phyloP scores from a whole-genome alignment of 2,329 filamentous ascomycete genomes.

The Curvularia hawaiiensis region DNA sequence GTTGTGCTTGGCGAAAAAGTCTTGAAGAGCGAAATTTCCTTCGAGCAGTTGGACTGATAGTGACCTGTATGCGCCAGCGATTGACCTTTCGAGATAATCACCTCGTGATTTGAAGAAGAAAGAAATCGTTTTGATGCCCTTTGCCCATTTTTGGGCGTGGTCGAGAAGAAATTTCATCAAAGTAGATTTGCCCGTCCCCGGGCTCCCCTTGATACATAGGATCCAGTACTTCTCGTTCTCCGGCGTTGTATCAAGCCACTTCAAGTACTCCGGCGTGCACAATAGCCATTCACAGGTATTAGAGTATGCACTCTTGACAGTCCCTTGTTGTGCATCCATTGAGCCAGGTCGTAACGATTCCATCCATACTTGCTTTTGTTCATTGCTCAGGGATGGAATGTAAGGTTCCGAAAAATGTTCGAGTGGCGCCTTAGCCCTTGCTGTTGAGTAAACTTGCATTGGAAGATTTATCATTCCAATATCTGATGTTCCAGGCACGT shows the following conservation, averaged over 20 bases:
- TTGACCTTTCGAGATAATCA: constrained; percentile 26
- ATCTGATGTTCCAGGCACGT: too few species aligned
- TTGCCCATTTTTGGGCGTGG: constrained; percentile 15
- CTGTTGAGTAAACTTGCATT: too few species aligned
- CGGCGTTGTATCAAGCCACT: constrained; percentile 45
- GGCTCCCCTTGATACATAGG: constrained; percentile 54
- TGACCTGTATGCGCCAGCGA: constrained; percentile 31
- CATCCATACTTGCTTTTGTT: constrained; percentile 15
- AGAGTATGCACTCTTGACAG: constrained; percentile 45
- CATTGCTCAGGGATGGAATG: too few species aligned
- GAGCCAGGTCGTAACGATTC: constrained; percentile 47
- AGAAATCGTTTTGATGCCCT: constrained; percentile 9
- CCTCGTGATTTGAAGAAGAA: constrained; percentile 40
- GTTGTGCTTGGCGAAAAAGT: constrained; percentile 5
- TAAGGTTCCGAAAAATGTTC: too few species aligned
- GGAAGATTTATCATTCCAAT: too few species aligned
- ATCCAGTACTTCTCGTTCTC: constrained; percentile 45
- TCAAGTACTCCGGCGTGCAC: constrained; percentile 36
- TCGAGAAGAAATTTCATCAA: constrained; percentile 46
- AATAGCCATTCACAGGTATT: constrained; percentile 53
- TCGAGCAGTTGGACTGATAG: constrained; percentile 35
- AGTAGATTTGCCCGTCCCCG: constrained; percentile 50
- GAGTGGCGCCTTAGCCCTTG: too few species aligned
- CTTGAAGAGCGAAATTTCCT: constrained; percentile 12
- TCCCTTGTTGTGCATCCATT: constrained; percentile 46